Base-by-base conservation (phyloP, 108 stramenopile species). In the Cyclotella baltica region DNA sequence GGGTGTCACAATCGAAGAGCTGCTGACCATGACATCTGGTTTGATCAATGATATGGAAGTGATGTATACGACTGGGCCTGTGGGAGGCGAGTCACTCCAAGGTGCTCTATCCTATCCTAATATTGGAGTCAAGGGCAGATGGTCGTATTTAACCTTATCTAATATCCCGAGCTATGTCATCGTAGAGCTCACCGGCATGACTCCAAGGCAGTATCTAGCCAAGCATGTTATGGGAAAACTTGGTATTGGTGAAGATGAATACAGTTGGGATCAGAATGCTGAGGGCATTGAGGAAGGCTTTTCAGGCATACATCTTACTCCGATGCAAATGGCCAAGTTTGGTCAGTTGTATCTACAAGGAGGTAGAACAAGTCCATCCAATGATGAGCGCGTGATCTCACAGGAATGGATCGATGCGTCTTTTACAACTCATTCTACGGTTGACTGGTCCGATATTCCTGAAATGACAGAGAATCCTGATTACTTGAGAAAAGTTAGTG, bases 1-100 rank as follows among this genome's bases (percentile, higher is more conserved):
- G 58, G 52, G 35, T 40, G 37, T 38, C 0, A 75, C 73, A 4
- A 52, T 75, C 5, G 66, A 75, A 20, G 65, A 67, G 48, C n/a
- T 75, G 23, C 58, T 75, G 0, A 75, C 73, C 46, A 75, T 75
- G 73, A 31, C 73, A 28, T 75, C 73, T 8, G 58, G 73, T 0
- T 46, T 75, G 46, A 33, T 66, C 19, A 2, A 22, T 62, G 13
- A 58, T 36, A 1, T 34, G 16, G 56, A 67, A 11, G 40, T 11
- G 13, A 43, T 43, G 40, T 13, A 11, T 43, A 13, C 8, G 40
- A 13, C 40, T 8, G 40, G 13, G 8, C 13, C 13, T 43, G 40
- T 13, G 10, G 40, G 40, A 13, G 40, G 40, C 40, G 10, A 43
- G 13, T 43, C 40, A 43, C 40, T 43, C 40, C 13, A 11, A 11